Evolutionary conservation across 2,329 filamentous ascomycete genomes (phyloP).

Genomic region (Colletotrichum tofieldiae): DNA sequence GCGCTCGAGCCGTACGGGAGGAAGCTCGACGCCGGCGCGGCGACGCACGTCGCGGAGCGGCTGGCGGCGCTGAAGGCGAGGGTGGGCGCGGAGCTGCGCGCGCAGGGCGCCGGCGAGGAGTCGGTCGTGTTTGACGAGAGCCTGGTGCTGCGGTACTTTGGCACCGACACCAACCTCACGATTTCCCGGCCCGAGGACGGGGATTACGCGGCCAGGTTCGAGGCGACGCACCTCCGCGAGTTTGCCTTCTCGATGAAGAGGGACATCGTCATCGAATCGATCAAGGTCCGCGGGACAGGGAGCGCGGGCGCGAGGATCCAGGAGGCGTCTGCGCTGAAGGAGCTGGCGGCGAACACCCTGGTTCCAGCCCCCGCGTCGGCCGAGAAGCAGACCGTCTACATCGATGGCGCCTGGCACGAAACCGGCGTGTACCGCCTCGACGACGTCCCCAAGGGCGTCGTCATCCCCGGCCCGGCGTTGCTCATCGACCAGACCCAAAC

Average conservation of each 20-base stretch:
- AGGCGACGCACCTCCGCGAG: constrained; percentile 36
- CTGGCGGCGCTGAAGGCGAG: constrained; percentile 48
- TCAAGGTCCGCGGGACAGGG: constrained; percentile 48
- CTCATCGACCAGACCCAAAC: constrained; percentile 53
- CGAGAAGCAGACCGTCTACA: constrained; percentile 49
- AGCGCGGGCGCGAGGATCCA: constrained; percentile 41
- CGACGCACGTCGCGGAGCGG: constrained; percentile 44
- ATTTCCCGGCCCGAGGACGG: constrained; percentile 48
- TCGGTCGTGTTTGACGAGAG: constrained; percentile 57
- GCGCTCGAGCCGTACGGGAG: constrained; percentile 52
- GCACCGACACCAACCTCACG: constrained; percentile 54
- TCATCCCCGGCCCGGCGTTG: constrained; percentile 52
- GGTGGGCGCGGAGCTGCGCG: constrained; percentile 55
- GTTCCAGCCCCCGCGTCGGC: constrained; percentile 26
- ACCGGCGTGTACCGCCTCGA: constrained; percentile 50
- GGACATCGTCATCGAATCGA: constrained; percentile 35
- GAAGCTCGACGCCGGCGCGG: constrained; percentile 35
- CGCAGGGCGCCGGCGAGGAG: constrained; percentile 57
- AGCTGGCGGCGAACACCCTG: constrained; percentile 29
- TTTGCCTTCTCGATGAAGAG: constrained; percentile 39
- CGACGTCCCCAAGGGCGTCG: constrained; percentile 43
- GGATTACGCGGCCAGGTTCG: constrained; percentile 46
- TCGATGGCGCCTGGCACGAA: constrained; percentile 48
- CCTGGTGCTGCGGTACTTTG: constrained; percentile 54
- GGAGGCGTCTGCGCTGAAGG: constrained; percentile 41